These are phyloP conservation scores for Ustilago bromivora DNA, from an alignment of 1,284 basidiomycete genomes.

Conservation along the genomic window DNA sequence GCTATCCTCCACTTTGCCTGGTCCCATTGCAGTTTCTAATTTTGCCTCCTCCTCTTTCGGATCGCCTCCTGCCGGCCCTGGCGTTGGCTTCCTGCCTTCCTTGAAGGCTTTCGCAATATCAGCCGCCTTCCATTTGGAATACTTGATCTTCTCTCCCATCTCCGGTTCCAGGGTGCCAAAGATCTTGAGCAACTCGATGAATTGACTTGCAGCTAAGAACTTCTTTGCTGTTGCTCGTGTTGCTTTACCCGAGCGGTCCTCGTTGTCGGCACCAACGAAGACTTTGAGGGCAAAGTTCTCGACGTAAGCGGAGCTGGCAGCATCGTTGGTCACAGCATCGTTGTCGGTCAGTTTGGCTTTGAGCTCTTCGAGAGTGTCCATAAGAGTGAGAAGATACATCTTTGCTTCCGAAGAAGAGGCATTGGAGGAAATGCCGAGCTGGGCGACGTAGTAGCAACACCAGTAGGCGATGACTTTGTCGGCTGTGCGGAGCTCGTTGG, in stretches of 20 bases:
- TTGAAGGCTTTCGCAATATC: conserved; percentile 88
- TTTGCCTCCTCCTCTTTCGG: conserved; percentile 41
- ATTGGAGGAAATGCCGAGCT: conserved; percentile 81
- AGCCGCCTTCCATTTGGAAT: conserved; percentile 91
- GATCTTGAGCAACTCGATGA: conserved; percentile 82
- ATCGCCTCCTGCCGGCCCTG: conserved; percentile 57
- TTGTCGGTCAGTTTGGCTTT: conserved; percentile 80
- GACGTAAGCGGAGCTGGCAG: conserved; percentile 85
- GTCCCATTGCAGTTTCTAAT: conserved; percentile 36
- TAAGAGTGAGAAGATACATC: conserved; percentile 79
- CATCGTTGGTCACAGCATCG: conserved; percentile 86
- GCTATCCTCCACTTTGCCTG: conserved; percentile 17
- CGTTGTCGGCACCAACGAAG: conserved; percentile 88
- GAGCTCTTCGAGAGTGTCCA: conserved; percentile 83
- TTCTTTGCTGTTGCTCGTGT: conserved; percentile 86
- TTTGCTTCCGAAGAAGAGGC: conserved; percentile 74
- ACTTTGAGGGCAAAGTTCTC: conserved; percentile 93
- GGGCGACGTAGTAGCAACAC: conserved; percentile 92
- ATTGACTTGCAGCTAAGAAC: conserved; percentile 87
- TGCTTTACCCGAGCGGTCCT: conserved; percentile 82
- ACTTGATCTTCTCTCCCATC: conserved; percentile 81
- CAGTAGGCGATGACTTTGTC: conserved; percentile 93
- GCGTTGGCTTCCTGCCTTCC: conserved; percentile 73
- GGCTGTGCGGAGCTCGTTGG: conserved; percentile 82
- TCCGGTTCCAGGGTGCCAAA: conserved; percentile 74